Evolutionary conservation across 108 stramenopile genomes (phyloP), one percentile per base, ranked within the genome.

Genomic region (Skeletonema marinoi): DNA sequence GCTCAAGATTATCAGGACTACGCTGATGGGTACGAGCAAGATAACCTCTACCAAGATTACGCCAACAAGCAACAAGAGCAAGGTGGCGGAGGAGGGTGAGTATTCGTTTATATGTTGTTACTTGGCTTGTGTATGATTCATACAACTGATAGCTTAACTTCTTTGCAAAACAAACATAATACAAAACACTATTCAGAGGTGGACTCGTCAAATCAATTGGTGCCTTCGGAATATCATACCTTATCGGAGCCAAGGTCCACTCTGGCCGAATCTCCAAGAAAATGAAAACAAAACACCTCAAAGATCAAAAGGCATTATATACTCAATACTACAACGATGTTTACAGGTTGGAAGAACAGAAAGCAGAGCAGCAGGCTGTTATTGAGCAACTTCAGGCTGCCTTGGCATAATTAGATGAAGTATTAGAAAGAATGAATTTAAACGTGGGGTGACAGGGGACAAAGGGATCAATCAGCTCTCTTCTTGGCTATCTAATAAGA

Each of bases 281-380:
- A 71, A 80, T 96, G 61, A 93, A 93, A 72, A 78, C 80, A 51
- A 87, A 88, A 59, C 92, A 93, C 83, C 81, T 89, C 71, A 84
- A 93, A 77, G 96, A 96, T 71, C 93, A 94, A 74, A 96, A 96
- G 81, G 84, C 89, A 5, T 81, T 94, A 10, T 96, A 96, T 79
- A 92, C 92, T 41, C 93, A 94, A 87, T 96, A 96, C 60, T 96
- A 96, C 82, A 93, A 93, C 50, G 96, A 96, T 77, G 93, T 96
- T 16, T 94, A 94, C 81, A 87, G 87, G 62, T 75, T 94, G 60
- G 89, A 96, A 76, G 88, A 93, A 56, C 90, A 96, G 75, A 93
- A 95, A 78, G 89, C 88, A 5, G 88, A 95, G 61, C 78, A 83
- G 29, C 82, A 83, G 75, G 74, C 74, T 56, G 71, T 83, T 29